These are phyloP conservation scores for Tulasnella sp. DNA, from an alignment of 768 basidiomycete genomes.

Conservation along the genomic window DNA sequence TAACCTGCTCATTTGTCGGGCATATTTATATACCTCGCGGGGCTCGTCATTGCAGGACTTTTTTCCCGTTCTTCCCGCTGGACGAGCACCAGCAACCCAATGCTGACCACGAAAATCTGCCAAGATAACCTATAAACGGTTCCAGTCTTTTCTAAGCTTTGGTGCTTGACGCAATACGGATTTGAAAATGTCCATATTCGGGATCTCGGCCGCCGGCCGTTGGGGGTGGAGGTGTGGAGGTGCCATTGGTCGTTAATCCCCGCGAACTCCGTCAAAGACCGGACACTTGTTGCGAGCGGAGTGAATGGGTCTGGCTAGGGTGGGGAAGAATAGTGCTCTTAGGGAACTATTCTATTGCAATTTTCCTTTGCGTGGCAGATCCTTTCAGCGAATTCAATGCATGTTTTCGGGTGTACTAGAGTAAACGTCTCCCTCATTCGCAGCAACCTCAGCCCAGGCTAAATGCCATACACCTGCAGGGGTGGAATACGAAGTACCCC, in stretches of 20 bases:
- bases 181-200: neutral
- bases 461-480: too few species aligned
- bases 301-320: too few species aligned
- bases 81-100: neutral
- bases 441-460: too few species aligned
- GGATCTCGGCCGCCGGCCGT: neutral
- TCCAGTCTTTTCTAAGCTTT: neutral
- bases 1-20: neutral
- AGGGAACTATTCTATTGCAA: too few species aligned
- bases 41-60: neutral
- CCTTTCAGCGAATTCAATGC: too few species aligned
- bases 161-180: neutral
- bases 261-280: neutral
- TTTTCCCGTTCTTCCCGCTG: neutral
- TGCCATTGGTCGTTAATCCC: neutral
- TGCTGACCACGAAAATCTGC: neutral
- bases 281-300: neutral
- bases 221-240: neutral
- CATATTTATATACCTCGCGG: neutral
- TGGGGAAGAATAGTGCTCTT: too few species aligned
- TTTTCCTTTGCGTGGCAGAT: too few species aligned
- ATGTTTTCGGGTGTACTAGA: too few species aligned
- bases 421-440: too few species aligned
- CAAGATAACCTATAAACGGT: neutral
- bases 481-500: too few species aligned